Conservation (phyloP, 108 stramenopile species). For the Fistulifera solaris region DNA sequence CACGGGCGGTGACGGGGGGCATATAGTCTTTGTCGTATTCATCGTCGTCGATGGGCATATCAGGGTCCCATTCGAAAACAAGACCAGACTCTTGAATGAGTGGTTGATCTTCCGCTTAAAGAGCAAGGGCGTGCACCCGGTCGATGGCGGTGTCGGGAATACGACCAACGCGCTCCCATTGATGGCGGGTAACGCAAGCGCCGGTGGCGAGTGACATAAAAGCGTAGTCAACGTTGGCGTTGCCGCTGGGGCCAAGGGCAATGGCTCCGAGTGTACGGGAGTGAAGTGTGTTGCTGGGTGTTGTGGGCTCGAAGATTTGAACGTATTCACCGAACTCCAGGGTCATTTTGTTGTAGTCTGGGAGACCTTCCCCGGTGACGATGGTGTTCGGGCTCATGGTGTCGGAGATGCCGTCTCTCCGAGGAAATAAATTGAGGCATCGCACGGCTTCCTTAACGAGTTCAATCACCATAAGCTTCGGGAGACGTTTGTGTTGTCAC, state of each 20-base stretch:
- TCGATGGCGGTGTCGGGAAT: slow-evolving; percentile 4
- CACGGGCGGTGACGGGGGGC: no score
- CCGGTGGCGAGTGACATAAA: slow-evolving; percentile 13
- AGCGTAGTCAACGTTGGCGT: slow-evolving; percentile 8
- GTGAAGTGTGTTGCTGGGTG: neutral
- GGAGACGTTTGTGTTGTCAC: neutral
- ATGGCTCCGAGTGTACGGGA: slow-evolving; percentile 9
- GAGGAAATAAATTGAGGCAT: neutral
- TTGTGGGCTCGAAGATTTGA: neutral
- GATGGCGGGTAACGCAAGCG: slow-evolving; percentile 5
- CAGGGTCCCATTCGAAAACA: slow-evolving; percentile 9
- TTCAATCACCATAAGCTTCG: slow-evolving; percentile 10
- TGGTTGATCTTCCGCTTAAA: slow-evolving; percentile 2
- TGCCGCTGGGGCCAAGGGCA: slow-evolving; percentile 8
- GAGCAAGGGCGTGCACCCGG: slow-evolving; percentile 4
- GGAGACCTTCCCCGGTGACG: neutral
- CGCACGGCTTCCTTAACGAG: neutral
- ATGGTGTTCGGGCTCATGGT: neutral
- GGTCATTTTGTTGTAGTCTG: neutral
- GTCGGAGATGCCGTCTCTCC: neutral
- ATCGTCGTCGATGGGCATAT: neutral
- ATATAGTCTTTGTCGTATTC: slow-evolving; percentile 22
- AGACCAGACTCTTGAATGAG: slow-evolving; percentile 1
- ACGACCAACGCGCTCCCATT: slow-evolving; percentile 1
- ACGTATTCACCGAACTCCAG: slow-evolving; percentile 15